Evolutionary conservation across 208 protist genomes (phyloP).

Genomic region (Tritrichomonas foetus): DNA sequence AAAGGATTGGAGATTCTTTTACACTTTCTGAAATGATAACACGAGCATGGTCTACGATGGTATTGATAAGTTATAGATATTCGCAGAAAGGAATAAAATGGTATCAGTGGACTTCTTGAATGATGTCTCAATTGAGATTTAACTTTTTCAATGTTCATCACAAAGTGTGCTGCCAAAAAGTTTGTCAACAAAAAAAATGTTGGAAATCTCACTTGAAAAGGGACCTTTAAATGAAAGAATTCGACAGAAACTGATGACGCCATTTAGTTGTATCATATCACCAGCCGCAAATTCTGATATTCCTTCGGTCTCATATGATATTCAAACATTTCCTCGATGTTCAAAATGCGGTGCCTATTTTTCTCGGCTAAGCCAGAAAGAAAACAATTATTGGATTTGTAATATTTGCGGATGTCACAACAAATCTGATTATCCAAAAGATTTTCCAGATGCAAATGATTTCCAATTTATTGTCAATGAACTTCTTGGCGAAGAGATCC

Average conservation of each 20-base stretch:
- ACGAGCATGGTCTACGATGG: too few relatives aligned
- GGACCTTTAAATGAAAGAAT: background rate
- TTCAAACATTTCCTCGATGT: background rate
- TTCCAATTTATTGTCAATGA: background rate
- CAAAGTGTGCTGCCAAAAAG: too few relatives aligned
- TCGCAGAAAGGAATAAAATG: too few relatives aligned
- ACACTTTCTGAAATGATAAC: too few relatives aligned
- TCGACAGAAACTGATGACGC: background rate
- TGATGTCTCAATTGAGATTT: too few relatives aligned
- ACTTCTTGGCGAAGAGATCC: background rate
- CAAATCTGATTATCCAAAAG: background rate
- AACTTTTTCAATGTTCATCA: too few relatives aligned
- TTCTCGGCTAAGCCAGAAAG: background rate
- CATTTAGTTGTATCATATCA: background rate
- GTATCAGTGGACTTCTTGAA: too few relatives aligned
- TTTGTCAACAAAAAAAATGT: too few relatives aligned
- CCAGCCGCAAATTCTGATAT: background rate
- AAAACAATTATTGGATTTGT: background rate
- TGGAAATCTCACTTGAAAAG: background rate
- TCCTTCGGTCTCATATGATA: background rate
- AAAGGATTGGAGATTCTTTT: too few relatives aligned
- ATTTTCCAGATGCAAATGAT: conserved; percentile 2
- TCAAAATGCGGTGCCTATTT: background rate
- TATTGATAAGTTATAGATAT: too few relatives aligned
- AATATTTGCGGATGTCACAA: background rate